Evolutionary conservation across 2,329 filamentous ascomycete species (phyloP).

Genomic region (Arthrobotrys iridis): DNA sequence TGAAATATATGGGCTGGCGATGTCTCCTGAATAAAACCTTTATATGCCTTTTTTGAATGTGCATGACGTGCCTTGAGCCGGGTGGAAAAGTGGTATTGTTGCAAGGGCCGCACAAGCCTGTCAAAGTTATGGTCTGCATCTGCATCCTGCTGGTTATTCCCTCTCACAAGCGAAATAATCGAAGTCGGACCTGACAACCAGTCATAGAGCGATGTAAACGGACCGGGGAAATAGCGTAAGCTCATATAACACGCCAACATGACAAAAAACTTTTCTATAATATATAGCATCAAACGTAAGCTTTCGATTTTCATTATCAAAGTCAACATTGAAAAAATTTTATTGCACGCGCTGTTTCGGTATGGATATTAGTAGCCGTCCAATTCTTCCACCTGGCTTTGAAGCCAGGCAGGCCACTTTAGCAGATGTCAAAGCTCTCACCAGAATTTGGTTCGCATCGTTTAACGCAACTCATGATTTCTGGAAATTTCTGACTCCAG

Average conservation of each 20-base stretch:
- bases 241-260: too few species aligned
- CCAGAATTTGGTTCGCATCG: slow-evolving; percentile 3
- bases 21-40: background rate
- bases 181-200: too few species aligned
- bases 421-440: slow-evolving; percentile 16
- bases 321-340: background rate
- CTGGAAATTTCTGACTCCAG: slow-evolving; percentile 26
- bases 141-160: background rate
- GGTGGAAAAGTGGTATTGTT: background rate
- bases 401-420: slow-evolving; percentile 11
- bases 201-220: too few species aligned
- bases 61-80: background rate
- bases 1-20: background rate
- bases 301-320: too few species aligned
- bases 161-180: background rate
- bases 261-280: too few species aligned
- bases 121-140: background rate
- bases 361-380: background rate
- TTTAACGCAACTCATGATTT: slow-evolving; percentile 25
- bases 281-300: too few species aligned
- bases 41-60: background rate
- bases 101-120: background rate
- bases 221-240: too few species aligned
- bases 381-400: slow-evolving; percentile 2
- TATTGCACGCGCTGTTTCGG: background rate